Percentiles rank a stretch among this genome's conserved stretches.
phyloP scores from a whole-genome alignment of 306 rosid species.

The Begonia masoniana region DNA sequence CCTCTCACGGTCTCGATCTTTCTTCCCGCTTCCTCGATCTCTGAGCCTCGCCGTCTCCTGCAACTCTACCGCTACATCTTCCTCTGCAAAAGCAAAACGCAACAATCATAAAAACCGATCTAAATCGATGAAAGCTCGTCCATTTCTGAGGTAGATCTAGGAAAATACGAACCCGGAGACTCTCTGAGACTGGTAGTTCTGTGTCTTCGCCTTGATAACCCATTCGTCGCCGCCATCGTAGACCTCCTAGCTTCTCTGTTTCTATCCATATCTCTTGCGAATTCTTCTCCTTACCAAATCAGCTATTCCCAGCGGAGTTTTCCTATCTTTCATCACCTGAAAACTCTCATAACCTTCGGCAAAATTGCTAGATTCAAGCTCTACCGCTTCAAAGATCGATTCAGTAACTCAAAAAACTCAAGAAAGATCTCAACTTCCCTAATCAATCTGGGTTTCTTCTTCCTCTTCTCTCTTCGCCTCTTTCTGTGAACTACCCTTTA shows the following conservation, averaged over 20 bases:
- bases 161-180: conserved; percentile 64
- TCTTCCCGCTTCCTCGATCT: conserved; percentile 66
- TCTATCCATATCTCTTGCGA: conserved; percentile 56
- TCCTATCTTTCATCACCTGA: neutral
- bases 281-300: conserved; percentile 13
- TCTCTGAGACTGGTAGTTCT: conserved; percentile 69
- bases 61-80: conserved; percentile 71
- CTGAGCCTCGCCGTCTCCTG: conserved; percentile 74
- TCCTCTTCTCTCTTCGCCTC: conserved; percentile 5
- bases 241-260: conserved; percentile 66
- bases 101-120: neutral
- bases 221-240: conserved; percentile 55
- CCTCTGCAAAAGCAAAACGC: conserved; percentile 30
- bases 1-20: conserved; percentile 48
- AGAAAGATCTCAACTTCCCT: conserved; percentile 5
- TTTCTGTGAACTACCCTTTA: neutral
- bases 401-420: neutral
- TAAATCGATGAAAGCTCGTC: conserved; percentile 11
- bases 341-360: neutral
- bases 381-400: conserved; percentile 2
- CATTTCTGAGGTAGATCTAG: conserved; percentile 40
- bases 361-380: neutral
- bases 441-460: conserved; percentile 4
- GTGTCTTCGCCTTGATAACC: conserved; percentile 62
- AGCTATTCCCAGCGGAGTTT: conserved; percentile 11